Evolutionary conservation across 164 flowering plant species (phyloP).

Genomic region (Sedum album): DNA sequence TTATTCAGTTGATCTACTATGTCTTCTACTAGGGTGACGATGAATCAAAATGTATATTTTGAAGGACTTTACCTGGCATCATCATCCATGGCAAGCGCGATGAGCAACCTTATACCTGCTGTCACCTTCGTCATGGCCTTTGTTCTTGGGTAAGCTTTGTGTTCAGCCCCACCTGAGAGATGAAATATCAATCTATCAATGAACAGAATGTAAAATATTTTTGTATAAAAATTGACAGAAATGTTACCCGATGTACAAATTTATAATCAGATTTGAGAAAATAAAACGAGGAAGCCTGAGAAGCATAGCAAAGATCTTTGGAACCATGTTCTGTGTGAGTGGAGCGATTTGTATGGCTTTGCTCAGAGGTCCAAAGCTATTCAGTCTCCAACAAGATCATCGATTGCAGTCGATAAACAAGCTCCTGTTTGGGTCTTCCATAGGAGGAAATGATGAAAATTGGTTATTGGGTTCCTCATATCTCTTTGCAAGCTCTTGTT

Average conservation of each 20-base stretch:
- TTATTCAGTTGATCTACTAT: constrained; percentile 3
- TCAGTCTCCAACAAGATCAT: constrained; percentile 20
- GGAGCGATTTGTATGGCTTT: constrained; percentile 52
- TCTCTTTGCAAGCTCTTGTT: constrained; percentile 43
- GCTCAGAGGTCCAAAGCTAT: constrained; percentile 49
- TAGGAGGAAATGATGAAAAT: constrained; percentile 17
- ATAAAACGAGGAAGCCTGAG: constrained; percentile 31
- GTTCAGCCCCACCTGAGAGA: neutral
- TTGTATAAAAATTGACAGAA: neutral
- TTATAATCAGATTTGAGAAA: constrained; percentile 33
- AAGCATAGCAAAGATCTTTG: constrained; percentile 39
- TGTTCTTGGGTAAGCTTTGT: constrained; percentile 31
- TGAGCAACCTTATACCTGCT: constrained; percentile 57
- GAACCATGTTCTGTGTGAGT: constrained; percentile 38
- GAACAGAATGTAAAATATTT: neutral
- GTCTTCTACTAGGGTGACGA: constrained; percentile 33
- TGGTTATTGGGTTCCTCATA: constrained; percentile 53
- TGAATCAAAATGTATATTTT: constrained; percentile 44
- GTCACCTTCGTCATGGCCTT: constrained; percentile 49
- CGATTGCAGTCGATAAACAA: constrained; percentile 10
- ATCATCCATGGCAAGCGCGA: constrained; percentile 55
- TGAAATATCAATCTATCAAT: neutral
- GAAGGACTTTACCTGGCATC: constrained; percentile 58
- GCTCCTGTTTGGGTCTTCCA: constrained; percentile 2
- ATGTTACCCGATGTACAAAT: neutral